Evolutionary conservation across 2,329 filamentous ascomycete species (phyloP), one percentile per base, ranked within the genome.

Genomic region (Ilyonectria robusta): DNA sequence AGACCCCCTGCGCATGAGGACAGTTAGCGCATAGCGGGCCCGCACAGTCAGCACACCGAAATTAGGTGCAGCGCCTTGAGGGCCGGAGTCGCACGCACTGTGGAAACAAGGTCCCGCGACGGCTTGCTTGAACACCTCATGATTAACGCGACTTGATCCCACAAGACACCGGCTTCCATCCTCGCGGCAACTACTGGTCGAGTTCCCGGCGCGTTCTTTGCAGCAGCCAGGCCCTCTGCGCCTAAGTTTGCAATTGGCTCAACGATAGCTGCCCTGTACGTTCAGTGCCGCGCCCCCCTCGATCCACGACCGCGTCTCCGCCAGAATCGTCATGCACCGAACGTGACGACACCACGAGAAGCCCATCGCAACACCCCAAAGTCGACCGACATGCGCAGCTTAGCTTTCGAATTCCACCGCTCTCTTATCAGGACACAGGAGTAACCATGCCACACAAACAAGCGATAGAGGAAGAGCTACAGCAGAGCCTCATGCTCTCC

Each of bases 391-490:
- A 82, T 81, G 80, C 77, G 67, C 70, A 66, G 29, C 62, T 50
- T 59, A 72, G 59, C 57, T 47, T 57, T 46, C 62, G 37, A 59
- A 59, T 46, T 66, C 62, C 62, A 63, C 58, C 53, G 26, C 55
- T 66, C 60, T 65, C 64, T 70, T 70, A 67, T 69, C 65, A 66
- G 68, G 70, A 75, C 71, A 72, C 71, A 72, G 70, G 69, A 70
- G 72, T 73, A 72, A 79, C 70, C 53, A 88, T 88, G 85, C 78
- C 84, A 59, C 87, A 83, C 72, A 82, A 84, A 62, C 86, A 87
- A 73, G 81, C 84, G 56, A 88, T 87, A 80, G 84, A 89, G 76
- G 87, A 89, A 66, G 85, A 89, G 77, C 81, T 88, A 63, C 87
- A 88, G 73, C 85, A 87, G 72, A 88, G 86, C 76, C 84, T 84